Evolutionary conservation across 2,329 filamentous ascomycete genomes (phyloP), one percentile per base, ranked within the genome.

Genomic region (Biscogniauxia marginata): DNA sequence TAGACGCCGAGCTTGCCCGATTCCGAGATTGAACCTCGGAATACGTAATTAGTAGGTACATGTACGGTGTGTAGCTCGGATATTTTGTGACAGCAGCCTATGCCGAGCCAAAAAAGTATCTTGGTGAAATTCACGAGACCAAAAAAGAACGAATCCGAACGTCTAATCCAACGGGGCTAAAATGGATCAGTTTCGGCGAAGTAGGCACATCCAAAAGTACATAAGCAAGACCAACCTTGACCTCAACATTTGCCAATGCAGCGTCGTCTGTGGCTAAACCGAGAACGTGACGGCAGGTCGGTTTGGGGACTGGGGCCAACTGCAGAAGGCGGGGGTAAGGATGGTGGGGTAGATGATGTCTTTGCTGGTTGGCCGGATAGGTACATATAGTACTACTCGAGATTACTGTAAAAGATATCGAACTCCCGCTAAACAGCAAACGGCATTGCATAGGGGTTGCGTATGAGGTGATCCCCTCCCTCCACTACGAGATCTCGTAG

Each of bases 1-100:
- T 39, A 39, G 30, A 39, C 30, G 50, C 61, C 61, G 59, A 50
- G 48, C 61, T 54, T 59, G 59, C 59, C 61, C 61, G 61, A 62
- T 58, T 53, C 54, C 57, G 56, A 58, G 21, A 20, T 21, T 46
- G 54, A 55, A 57, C 59, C 59, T 63, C 61, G 61, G 61, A 39
- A 39, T 39, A 39, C 7, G 30, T 11, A 39, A 39, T n/a, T n/a
- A n/a, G n/a, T n/a, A n/a, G n/a, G n/a, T n/a, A n/a, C 57, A 62
- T 55, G 57, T 45, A 44, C 52, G 18, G 30, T 46, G 53, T 46
- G 55, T 51, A 53, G 52, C 24, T 55, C 55, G 51, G 57, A 48
- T 50, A 39, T 34, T 46, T 20, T 19, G 45, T 46, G 8, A 23
- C 13, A 46, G 13, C 58, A n/a, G 30, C 13, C 11, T 39, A 39